These are phyloP conservation scores for Boletus sensibilis DNA, from an alignment of 768 basidiomycete genomes.

Conservation along the genomic window DNA sequence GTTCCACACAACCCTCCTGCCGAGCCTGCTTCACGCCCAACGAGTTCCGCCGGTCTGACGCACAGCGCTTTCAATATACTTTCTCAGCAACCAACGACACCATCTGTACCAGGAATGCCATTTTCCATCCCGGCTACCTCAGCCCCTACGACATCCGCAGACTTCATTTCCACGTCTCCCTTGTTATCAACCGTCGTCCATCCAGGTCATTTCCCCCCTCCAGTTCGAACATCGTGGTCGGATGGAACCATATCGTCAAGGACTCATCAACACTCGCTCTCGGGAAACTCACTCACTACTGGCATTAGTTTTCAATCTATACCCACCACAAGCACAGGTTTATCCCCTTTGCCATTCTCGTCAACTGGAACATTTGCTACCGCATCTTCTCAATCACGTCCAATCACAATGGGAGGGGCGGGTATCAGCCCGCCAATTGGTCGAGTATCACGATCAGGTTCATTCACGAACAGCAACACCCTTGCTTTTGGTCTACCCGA, in stretches of 20 bases:
- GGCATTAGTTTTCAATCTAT: conserved; percentile 33
- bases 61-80: conserved; percentile 26
- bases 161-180: conserved; percentile 25
- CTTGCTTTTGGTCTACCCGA: conserved; percentile 40
- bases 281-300: conserved; percentile 28
- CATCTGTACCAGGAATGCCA: conserved; percentile 15
- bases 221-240: conserved; percentile 31
- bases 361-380: conserved; percentile 32
- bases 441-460: conserved; percentile 58
- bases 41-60: conserved; percentile 31
- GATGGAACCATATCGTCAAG: conserved; percentile 30
- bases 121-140: conserved; percentile 24
- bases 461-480: conserved; percentile 46
- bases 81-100: conserved; percentile 19
- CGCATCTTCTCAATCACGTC: conserved; percentile 26
- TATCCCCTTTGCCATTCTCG: conserved; percentile 32
- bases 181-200: conserved; percentile 23
- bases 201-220: conserved; percentile 24
- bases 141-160: conserved; percentile 18
- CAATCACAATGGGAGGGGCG: conserved; percentile 18
- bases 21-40: conserved; percentile 32
- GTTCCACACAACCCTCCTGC: conserved; percentile 26
- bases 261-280: conserved; percentile 34
- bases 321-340: conserved; percentile 30
- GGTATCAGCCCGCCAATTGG: conserved; percentile 43